phyloP scores from a whole-genome alignment of 139 green algal genomes.

The Eudorina sp. region DNA sequence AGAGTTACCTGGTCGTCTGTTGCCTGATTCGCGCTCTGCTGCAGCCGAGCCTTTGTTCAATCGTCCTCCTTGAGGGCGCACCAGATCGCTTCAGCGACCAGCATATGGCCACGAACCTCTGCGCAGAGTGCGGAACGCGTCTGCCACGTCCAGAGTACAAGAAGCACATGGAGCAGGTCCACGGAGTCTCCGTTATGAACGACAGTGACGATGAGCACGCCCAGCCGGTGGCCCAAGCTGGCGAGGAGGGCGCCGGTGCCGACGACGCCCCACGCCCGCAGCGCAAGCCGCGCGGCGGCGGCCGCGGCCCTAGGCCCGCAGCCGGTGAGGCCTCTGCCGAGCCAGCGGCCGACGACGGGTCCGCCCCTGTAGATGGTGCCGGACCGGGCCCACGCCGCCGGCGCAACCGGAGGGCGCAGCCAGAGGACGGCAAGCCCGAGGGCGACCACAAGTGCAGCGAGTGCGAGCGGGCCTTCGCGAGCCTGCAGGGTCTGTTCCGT shows the following conservation, averaged over 20 bases:
- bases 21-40: too few relatives aligned
- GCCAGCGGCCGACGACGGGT: background rate
- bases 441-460: constrained; percentile 20
- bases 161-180: constrained; percentile 27
- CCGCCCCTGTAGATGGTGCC: background rate
- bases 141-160: constrained; percentile 14
- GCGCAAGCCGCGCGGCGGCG: background rate
- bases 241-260: background rate
- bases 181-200: constrained; percentile 1
- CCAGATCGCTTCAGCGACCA: background rate
- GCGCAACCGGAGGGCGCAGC: background rate
- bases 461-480: constrained; percentile 32
- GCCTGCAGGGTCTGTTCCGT: constrained; percentile 19
- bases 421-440: background rate
- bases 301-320: background rate
- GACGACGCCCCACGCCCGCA: background rate
- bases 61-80: background rate
- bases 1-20: too few relatives aligned
- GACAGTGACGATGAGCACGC: constrained; percentile 24
- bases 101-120: constrained; percentile 44
- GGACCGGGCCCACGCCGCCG: background rate
- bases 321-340: background rate
- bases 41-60: too few relatives aligned
- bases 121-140: constrained; percentile 34
- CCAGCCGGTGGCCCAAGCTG: background rate